A percentile compares a stretch with the other conserved stretches of the same genome.
These are phyloP conservation scores for Penicillium sp. DNA, from an alignment of 2,329 filamentous ascomycete species.

Conservation along the genomic window DNA sequence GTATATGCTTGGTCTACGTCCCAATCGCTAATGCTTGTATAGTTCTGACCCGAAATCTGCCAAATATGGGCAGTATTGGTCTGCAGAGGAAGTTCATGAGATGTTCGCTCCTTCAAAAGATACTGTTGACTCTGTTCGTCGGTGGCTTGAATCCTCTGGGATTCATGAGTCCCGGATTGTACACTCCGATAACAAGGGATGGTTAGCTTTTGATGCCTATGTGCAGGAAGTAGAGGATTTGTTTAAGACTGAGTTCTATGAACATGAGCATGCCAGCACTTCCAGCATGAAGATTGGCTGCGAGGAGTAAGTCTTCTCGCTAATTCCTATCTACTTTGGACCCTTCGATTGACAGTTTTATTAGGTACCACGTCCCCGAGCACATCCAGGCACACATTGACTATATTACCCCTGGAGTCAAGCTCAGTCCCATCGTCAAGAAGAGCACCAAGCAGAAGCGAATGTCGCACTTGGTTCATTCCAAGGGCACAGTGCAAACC, in stretches of 20 bases:
- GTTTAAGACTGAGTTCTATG: slow-evolving; percentile 54
- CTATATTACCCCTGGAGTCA: slow-evolving; percentile 57
- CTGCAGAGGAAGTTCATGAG: slow-evolving; percentile 43
- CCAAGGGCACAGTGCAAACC: slow-evolving; percentile 5
- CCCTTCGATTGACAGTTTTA: neutral
- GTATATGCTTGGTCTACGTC: neutral
- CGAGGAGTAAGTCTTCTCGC: slow-evolving; percentile 38
- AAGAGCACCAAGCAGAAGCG: slow-evolving; percentile 24
- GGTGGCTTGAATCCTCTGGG: slow-evolving; percentile 56
- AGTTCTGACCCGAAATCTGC: slow-evolving; percentile 44
- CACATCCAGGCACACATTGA: slow-evolving; percentile 52
- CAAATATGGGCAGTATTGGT: slow-evolving; percentile 46
- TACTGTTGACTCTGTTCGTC: slow-evolving; percentile 50
- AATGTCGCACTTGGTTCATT: slow-evolving; percentile 17
- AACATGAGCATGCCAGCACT: slow-evolving; percentile 45
- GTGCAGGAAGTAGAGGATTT: slow-evolving; percentile 54
- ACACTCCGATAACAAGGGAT: slow-evolving; percentile 53
- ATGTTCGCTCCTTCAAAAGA: slow-evolving; percentile 45
- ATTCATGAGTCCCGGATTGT: slow-evolving; percentile 50
- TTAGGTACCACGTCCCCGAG: slow-evolving; percentile 50
- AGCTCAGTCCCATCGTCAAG: slow-evolving; percentile 41
- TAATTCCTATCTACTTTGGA: neutral
- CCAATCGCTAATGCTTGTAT: neutral
- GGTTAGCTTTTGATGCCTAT: slow-evolving; percentile 56
- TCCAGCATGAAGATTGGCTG: slow-evolving; percentile 31